Evolutionary conservation across 2,329 filamentous ascomycete genomes (phyloP).

Genomic region (Trichophyton equinum): DNA sequence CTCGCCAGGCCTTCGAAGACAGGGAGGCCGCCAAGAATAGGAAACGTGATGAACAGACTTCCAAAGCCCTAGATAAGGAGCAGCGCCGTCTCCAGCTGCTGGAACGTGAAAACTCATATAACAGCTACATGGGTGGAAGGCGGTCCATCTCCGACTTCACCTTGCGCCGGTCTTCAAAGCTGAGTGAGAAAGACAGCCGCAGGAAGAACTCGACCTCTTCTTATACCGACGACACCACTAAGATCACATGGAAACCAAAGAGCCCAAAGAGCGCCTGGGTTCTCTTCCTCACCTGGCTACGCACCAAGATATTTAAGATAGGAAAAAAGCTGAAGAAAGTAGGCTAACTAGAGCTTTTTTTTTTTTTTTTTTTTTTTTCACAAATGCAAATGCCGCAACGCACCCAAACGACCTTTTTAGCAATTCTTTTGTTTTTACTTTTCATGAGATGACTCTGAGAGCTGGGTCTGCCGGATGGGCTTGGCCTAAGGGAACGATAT

Average conservation of each 20-base stretch:
- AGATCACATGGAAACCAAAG: constrained; percentile 14
- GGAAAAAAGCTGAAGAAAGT: constrained; percentile 22
- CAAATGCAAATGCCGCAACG: background rate
- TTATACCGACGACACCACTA: background rate
- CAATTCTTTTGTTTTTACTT: background rate
- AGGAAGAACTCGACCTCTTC: background rate
- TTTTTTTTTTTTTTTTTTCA: no score
- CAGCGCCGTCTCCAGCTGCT: constrained; percentile 33
- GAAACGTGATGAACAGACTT: constrained; percentile 41
- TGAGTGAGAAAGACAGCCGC: constrained; percentile 7
- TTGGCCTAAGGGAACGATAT: background rate
- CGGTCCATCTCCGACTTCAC: constrained; percentile 8
- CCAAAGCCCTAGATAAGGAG: constrained; percentile 36
- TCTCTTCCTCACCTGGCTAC: constrained; percentile 45
- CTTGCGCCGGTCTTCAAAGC: constrained; percentile 1
- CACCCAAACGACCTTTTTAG: background rate
- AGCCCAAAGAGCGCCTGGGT: constrained; percentile 34
- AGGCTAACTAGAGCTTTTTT: background rate
- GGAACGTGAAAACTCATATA: constrained; percentile 8
- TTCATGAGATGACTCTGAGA: background rate
- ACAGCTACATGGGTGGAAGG: background rate
- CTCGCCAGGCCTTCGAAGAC: constrained; percentile 45
- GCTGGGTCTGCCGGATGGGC: background rate
- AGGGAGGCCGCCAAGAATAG: constrained; percentile 46
- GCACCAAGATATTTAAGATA: constrained; percentile 43